A percentile compares a stretch with the other conserved stretches of the same genome.
Evolutionary conservation across 2,329 filamentous ascomycete genomes (phyloP).

Genomic region (Chaetomium sp.): DNA sequence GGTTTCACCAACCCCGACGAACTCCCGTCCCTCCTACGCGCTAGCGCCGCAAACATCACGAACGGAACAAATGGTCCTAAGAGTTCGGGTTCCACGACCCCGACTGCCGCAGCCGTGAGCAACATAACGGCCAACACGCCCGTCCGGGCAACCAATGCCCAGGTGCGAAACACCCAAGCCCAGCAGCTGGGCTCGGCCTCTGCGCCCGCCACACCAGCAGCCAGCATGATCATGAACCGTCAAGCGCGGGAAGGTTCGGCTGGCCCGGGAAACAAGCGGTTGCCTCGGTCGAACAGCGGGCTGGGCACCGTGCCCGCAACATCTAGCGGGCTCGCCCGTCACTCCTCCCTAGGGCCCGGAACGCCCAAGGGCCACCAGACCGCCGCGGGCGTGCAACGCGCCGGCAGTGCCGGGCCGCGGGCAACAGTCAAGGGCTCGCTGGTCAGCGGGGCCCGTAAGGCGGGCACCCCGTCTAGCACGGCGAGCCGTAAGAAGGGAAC

Average conservation of each 20-base stretch:
- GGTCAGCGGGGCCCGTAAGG: conserved; percentile 38
- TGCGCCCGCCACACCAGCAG: conserved; percentile 54
- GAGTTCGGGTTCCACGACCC: conserved; percentile 38
- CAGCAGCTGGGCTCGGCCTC: conserved; percentile 46
- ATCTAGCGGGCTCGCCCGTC: conserved; percentile 54
- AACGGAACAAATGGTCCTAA: conserved; percentile 33
- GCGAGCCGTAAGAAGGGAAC: conserved; percentile 43
- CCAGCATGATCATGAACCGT: conserved; percentile 52
- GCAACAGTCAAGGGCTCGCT: conserved; percentile 41
- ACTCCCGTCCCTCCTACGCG: conserved; percentile 55
- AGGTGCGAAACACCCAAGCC: conserved; percentile 45
- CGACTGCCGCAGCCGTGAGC: conserved; percentile 33
- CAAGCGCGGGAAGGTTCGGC: conserved; percentile 53
- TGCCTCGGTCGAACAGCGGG: conserved; percentile 42
- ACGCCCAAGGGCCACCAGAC: conserved; percentile 46
- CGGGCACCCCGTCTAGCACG: conserved; percentile 36
- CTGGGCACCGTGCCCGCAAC: conserved; percentile 43
- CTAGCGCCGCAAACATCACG: conserved; percentile 47
- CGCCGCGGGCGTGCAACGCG: conserved; percentile 27
- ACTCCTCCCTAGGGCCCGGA: conserved; percentile 57
- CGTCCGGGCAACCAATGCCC: conserved; percentile 38
- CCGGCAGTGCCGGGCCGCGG: conserved; percentile 56
- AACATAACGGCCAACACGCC: conserved; percentile 36
- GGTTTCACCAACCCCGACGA: conserved; percentile 57
- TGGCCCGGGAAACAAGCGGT: conserved; percentile 49